phyloP scores from a whole-genome alignment of 352 stramenopile genomes.

The Phytopythium chamaehyphon region DNA sequence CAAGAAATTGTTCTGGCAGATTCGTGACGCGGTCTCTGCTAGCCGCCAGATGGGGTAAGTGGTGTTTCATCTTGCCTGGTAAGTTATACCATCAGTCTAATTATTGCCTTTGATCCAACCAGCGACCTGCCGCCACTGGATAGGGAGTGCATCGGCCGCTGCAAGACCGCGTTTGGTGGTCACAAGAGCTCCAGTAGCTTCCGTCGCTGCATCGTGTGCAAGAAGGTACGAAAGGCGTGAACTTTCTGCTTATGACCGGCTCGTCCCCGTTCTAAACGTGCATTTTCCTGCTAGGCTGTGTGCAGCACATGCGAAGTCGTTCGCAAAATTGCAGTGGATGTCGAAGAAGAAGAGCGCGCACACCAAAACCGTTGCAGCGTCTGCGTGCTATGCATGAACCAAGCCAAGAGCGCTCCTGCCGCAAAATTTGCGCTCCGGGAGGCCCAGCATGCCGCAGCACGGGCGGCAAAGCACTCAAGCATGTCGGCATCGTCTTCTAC shows the following conservation, averaged over 20 bases:
- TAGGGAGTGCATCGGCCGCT: conserved; percentile 23
- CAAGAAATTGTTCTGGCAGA: conserved; percentile 50
- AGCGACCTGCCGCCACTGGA: conserved; percentile 6
- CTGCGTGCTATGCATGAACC: conserved; percentile 31
- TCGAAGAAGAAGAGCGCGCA: conserved; percentile 15
- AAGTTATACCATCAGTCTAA: not conserved
- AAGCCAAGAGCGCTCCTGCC: conserved; percentile 16
- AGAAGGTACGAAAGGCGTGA: not conserved
- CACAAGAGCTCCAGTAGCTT: conserved; percentile 15
- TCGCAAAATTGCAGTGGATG: conserved; percentile 21
- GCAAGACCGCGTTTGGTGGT: conserved; percentile 21
- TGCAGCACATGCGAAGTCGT: conserved; percentile 30
- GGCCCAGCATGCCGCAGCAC: conserved; percentile 7
- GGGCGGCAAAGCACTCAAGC: conserved; percentile 17
- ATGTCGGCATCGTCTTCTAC: conserved; percentile 14
- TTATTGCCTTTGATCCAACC: not conserved
- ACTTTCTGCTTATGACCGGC: not conserved
- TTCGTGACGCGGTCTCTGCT: conserved; percentile 19
- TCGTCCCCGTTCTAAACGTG: not conserved
- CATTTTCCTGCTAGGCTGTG: conserved; percentile 8
- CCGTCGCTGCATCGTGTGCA: conserved; percentile 26
- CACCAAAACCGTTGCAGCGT: conserved; percentile 27
- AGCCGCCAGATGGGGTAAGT: conserved; percentile 4
- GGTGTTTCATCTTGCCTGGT: not conserved
- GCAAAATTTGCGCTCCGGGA: conserved; percentile 22